Base-by-base conservation (phyloP, 306 rosid species). In the Cicer pinnatifidum region DNA sequence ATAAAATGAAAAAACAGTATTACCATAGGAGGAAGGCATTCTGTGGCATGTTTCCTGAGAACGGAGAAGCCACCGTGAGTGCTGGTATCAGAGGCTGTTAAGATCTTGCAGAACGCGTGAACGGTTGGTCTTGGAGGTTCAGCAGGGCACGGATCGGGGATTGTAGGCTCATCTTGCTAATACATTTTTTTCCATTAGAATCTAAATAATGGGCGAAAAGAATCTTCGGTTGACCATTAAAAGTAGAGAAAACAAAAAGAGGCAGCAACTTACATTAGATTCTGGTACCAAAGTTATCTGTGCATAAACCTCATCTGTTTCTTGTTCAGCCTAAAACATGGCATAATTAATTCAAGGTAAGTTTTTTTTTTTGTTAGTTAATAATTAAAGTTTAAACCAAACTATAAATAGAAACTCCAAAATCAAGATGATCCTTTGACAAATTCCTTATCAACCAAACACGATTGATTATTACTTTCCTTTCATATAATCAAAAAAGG, bases 61-160 rank as follows among this genome's bases (percentile, higher is more conserved):
- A 94, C 95, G 11, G 98, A 94, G 84, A 94, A 94, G 17, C 98
- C 98, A 0, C 98, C 98, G 79, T 94, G 98, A 17, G 98, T 94
- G 80, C 98, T 94, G 0, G 98, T 94, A 82, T 94, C 98, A 0
- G 97, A 94, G 1, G 97, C 96, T 7, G 98, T 94, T 46, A 94
- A 81, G 51, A 91, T 89, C 87, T 94, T 94, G 85, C 85, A 80
- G 87, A 94, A 94, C 0, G 92, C 69, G 79, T 89, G 89, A 43
- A 87, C 86, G 2, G 64, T 69, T 0, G 90, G 86, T 64, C 81
- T 87, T 19, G 78, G 82, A 76, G 58, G 73, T 56, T 89, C 95
- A 11, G 67, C 41, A 38, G 41, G 43, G 62, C 78, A 46, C 12
- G 85, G 82, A 73, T 91, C 96, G 39, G 87, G 87, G 57, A 45